These are phyloP conservation scores for Aspergillus mulundensis DNA, from an alignment of 495 filamentous ascomycete species.

Conservation along the genomic window DNA sequence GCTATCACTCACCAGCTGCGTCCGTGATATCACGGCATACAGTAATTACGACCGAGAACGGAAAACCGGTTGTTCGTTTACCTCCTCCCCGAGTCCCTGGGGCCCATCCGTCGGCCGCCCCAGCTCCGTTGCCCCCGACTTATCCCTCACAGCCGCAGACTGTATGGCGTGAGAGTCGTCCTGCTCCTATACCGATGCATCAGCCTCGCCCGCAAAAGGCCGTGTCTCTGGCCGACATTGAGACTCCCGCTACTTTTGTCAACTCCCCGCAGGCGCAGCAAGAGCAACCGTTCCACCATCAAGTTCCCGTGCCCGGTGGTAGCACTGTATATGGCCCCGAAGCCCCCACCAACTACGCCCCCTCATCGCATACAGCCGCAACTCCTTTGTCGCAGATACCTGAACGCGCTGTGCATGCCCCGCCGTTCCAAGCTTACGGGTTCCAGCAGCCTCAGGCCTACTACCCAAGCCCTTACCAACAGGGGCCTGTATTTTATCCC, in stretches of 20 bases:
- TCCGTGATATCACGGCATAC: conserved; percentile 68
- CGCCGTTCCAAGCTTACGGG: conserved; percentile 79
- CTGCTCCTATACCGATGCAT: conserved; percentile 79
- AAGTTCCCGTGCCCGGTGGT: conserved; percentile 68
- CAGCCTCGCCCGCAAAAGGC: conserved; percentile 94
- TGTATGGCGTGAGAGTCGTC: conserved; percentile 72
- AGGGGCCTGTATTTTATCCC: conserved; percentile 54
- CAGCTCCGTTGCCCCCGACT: conserved; percentile 14
- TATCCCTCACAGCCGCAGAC: conserved; percentile 52
- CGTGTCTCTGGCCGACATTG: conserved; percentile 91
- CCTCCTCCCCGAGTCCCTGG: conserved; percentile 58
- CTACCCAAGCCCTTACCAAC: conserved; percentile 56
- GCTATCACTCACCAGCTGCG: conserved; percentile 69
- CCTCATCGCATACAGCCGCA: conserved; percentile 74
- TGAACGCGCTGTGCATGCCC: conserved; percentile 88
- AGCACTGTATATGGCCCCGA: conserved; percentile 55
- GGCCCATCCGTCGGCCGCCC: conserved; percentile 23
- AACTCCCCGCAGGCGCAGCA: conserved; percentile 68
- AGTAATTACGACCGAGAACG: conserved; percentile 51
- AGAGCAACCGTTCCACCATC: conserved; percentile 86
- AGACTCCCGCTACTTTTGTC: conserved; percentile 72
- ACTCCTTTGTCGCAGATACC: conserved; percentile 94
- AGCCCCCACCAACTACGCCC: conserved; percentile 56
- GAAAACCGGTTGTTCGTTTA: conserved; percentile 80
- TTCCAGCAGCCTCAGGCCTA: conserved; percentile 56